Base-by-base conservation (phyloP, 208 protist species). In the Wallacemonas collosoma region DNA sequence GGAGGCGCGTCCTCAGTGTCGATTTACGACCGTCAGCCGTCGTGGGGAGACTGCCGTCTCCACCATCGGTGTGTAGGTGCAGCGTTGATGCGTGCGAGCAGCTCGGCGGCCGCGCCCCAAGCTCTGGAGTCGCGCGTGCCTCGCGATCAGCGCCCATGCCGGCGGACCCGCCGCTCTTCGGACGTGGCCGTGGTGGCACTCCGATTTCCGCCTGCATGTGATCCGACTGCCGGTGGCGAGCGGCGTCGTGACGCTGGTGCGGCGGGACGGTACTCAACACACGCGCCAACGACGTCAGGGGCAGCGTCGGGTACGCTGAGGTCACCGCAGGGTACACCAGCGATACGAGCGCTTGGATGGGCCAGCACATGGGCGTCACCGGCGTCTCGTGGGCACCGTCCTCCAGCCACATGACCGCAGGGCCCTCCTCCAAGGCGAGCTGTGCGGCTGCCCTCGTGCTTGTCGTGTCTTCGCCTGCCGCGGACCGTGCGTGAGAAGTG, bases 271-370 rank as follows among this genome's bases (percentile, higher is more conserved):
- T 17, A 2, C 61, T 61, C 39, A 89, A 73, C 35, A 86, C 3
- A 7, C n/a, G 48, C 12, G 68, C 80, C 45, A 73, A 38, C 1
- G 44, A 3, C 3, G 2, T 12, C 39, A 75, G 54, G n/a, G 76
- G 17, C 2, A 80, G 39, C 3, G 35, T n/a, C 1, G 75, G 75
- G 48, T 80, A 77, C 56, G 76, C 69, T 4, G 61, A 12, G 2
- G 6, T 15, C 11, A 89, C 26, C 3, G 68, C 3, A 2, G 84
- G 84, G 71, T 83, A 89, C 14, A 81, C 72, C 7, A 54, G 15
- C 1, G 12, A 17, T 4, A 86, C 36, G 11, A 89, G 61, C 47
- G 76, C 66, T n/a, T 63, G 15, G 7, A 85, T 41, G 11, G 51
- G 77, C 80, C 76, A 86, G 55, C 68, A 71, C 45, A 79, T 45